These are phyloP conservation scores for Monosporascus sp. DNA, from an alignment of 2,329 filamentous ascomycete species.

Conservation along the genomic window DNA sequence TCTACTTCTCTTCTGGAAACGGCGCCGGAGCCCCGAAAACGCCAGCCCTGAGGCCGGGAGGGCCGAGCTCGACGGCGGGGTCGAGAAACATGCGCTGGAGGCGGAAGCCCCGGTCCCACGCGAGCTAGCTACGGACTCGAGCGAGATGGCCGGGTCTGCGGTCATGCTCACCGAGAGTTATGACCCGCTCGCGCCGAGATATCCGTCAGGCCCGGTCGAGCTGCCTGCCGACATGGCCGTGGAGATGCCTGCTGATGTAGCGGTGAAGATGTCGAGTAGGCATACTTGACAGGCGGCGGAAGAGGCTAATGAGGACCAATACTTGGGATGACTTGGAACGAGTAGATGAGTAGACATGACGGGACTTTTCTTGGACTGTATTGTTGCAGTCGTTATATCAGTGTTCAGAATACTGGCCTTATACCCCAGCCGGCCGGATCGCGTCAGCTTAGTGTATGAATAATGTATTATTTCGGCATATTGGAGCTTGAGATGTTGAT, in stretches of 20 bases:
- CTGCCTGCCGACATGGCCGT: not conserved
- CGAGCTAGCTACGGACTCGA: not conserved
- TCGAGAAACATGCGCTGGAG: not conserved
- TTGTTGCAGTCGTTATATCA: too few species aligned
- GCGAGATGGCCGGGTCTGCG: not conserved
- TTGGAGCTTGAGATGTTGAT: too few species aligned
- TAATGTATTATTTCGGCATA: too few species aligned
- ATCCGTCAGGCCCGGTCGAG: not conserved
- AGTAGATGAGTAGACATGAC: too few species aligned
- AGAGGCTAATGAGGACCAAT: too few species aligned
- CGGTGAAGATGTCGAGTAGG: not conserved
- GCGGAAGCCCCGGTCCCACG: not conserved
- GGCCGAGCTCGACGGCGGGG: not conserved
- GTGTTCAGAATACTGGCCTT: too few species aligned
- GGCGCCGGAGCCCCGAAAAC: not conserved
- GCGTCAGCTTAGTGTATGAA: too few species aligned
- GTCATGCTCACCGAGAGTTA: not conserved
- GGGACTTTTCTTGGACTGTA: too few species aligned
- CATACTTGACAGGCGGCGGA: not conserved
- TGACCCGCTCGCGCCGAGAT: not conserved
- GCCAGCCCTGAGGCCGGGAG: not conserved
- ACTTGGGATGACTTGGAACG: too few species aligned
- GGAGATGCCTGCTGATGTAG: not conserved
- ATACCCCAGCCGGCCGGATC: too few species aligned
- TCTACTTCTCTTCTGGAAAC: not conserved